These are phyloP conservation scores for Corylus americana DNA, from an alignment of 306 rosid species.

Conservation along the genomic window DNA sequence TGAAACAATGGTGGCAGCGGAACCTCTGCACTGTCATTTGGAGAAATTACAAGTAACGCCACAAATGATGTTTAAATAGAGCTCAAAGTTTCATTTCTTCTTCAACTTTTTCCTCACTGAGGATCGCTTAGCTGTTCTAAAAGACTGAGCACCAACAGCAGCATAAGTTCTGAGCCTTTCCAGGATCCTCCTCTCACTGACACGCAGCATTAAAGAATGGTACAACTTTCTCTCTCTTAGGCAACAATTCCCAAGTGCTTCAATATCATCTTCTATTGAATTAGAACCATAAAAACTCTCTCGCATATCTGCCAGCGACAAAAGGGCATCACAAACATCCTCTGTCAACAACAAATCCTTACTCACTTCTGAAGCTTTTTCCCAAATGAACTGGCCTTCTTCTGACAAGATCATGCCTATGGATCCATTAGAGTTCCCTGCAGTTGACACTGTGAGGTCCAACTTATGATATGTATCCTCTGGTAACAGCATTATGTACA, in stretches of 20 bases:
- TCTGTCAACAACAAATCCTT: slow-evolving; percentile 56
- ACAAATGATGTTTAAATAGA: not conserved
- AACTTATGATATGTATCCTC: slow-evolving; percentile 56
- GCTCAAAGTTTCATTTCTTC: slow-evolving; percentile 23
- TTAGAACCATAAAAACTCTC: slow-evolving; percentile 65
- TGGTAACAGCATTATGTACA: slow-evolving; percentile 57
- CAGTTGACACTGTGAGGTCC: slow-evolving; percentile 51
- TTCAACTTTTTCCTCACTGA: slow-evolving; percentile 45
- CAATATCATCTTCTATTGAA: slow-evolving; percentile 59
- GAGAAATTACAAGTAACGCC: not conserved
- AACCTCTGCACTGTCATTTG: not conserved
- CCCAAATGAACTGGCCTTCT: slow-evolving; percentile 22
- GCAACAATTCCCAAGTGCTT: slow-evolving; percentile 43
- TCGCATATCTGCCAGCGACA: slow-evolving; percentile 63
- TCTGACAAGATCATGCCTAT: slow-evolving; percentile 35
- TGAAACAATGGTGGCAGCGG: not conserved
- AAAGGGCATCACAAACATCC: slow-evolving; percentile 50
- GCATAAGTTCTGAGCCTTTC: slow-evolving; percentile 58
- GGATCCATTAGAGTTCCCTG: slow-evolving; percentile 40
- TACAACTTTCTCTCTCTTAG: slow-evolving; percentile 52
- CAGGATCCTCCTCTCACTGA: slow-evolving; percentile 76
- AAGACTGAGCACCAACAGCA: slow-evolving; percentile 27
- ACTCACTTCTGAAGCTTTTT: slow-evolving; percentile 29
- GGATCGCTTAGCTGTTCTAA: slow-evolving; percentile 28
- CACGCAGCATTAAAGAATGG: slow-evolving; percentile 71